Conservation (phyloP, 2,329 filamentous ascomycete species). For the Taxawa tesnikishii region DNA sequence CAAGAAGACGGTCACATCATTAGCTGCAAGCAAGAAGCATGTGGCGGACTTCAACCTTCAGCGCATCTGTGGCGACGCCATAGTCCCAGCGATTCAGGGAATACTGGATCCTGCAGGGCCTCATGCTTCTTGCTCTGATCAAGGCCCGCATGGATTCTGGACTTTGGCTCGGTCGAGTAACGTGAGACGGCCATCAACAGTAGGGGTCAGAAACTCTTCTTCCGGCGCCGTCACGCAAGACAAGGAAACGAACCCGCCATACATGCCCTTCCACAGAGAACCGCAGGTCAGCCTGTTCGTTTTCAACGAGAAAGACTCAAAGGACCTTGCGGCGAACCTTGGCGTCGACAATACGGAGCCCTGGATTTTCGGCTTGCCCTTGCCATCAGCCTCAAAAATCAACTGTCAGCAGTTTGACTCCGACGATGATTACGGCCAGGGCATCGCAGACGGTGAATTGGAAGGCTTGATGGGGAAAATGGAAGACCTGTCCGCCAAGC, state of each 20-base stretch:
- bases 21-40: conserved; percentile 10
- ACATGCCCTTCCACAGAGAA: conserved; percentile 93
- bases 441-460: conserved; percentile 7
- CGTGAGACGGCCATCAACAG: conserved; percentile 1
- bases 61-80: conserved; percentile 7
- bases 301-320: conserved; percentile 30
- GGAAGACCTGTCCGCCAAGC: conserved; percentile 4
- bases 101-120: conserved; percentile 7
- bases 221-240: conserved; percentile 45
- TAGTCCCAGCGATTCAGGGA: conserved; percentile 7
- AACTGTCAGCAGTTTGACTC: conserved; percentile 2
- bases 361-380: conserved; percentile 5
- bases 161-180: conserved; percentile 14
- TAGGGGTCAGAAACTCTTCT: not conserved
- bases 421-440: conserved; percentile 1
- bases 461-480: conserved; percentile 9
- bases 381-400: conserved; percentile 1
- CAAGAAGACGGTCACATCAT: conserved; percentile 39
- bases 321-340: conserved; percentile 11
- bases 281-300: conserved; percentile 68
- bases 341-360: conserved; percentile 7
- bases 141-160: conserved; percentile 27
- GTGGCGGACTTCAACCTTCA: conserved; percentile 7
- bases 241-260: conserved; percentile 90
- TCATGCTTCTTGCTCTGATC: conserved; percentile 12